Base-by-base conservation (phyloP, 352 stramenopile genomes). In the Phytophthora meadii region DNA sequence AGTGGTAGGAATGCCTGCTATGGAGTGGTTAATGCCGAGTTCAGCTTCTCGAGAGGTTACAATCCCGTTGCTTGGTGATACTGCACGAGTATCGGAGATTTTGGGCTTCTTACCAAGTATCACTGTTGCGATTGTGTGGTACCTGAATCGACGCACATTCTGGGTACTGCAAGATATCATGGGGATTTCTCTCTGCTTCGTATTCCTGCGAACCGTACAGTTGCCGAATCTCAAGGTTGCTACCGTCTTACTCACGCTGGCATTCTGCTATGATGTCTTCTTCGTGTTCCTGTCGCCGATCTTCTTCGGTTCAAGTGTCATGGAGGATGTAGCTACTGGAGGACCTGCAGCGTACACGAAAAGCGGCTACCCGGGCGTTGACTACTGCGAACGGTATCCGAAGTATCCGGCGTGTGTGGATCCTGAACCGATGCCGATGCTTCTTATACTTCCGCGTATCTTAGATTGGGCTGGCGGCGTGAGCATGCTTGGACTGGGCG, bases 201-300 rank as follows among this genome's bases (percentile, higher is more conserved):
- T 97, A 4, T 98, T 98, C 63, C 58, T 98, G 27, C 76, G 77
- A 17, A 90, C 90, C 0, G 92, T 98, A 32, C 92, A 97, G 65
- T 50, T 98, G 8, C 95, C 96, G 32, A 95, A 79, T 36, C 89
- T 98, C 51, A 90, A 92, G 62, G 93, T 98, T 2, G 94, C 89
- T 24, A 84, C 90, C 0, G 74, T 98, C 8, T 52, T 98, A 30
- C 81, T 98, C 32, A 82, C 86, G 12, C 76, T 98, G 30, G 93
- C 94, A 1, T 98, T 98, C 67, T 87, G 89, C 53, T 98, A 98
- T 73, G 95, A 98, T 68, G 94, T 98, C 42, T 98, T 98, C 68
- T 98, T 98, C 72, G 94, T 98, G 34, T 98, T 98, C 76, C 54
- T 99, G 17, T 97, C 91, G 30, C 94, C 95, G 2, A 74, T 88